Base-by-base conservation (phyloP, 768 basidiomycete species). In the Phylloporus arenicola region DNA sequence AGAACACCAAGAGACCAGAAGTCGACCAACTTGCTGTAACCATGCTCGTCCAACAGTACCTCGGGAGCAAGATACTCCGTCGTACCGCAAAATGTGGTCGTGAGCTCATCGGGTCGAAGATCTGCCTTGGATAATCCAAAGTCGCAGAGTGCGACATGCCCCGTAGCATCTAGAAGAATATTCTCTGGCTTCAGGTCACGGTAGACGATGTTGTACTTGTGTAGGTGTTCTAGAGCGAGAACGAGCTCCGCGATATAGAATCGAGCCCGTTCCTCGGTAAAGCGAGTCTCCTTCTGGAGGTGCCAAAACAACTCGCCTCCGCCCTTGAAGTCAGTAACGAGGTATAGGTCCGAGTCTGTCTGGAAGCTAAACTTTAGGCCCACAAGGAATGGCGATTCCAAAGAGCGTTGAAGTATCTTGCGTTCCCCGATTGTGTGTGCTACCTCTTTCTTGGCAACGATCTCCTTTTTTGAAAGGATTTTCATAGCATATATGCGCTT, bases 401-500 rank as follows among this genome's bases (percentile, higher is more conserved):
- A 69, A 14, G 90, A 92, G 25, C 88, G 81, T 64, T 98, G 95
- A 30, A 98, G 80, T 65, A 99, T 98, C 76, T 98, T 98, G 70
- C 96, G 86, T 71, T 99, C 96, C 59, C 96, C 96, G 50, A 99
- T 98, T 14, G 96, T 99, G 68, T 99, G 96, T 9, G 95, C 95
- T 40, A 99, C 92, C 69, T 99, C 96, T 71, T 98, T 98, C 78
- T 97, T 98, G 22, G 91, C 94, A 48, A 98, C 83, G 60, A 99
- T 98, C 71, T 99, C 96, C 76, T 92, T 94, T 74, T 99, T 99
- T 29, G 91, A 94, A 34, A 99, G 79, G 50, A 98, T 91, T 65
- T 99, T 99, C 95, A 99, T 98, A 45, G 96, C 96, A 74, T 97
- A 99, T 72, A 99, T 98, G 41, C 96, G 89, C 69, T 92, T 89